Evolutionary conservation across 306 rosid species (phyloP).

Genomic region (Cicer yamashitae): DNA sequence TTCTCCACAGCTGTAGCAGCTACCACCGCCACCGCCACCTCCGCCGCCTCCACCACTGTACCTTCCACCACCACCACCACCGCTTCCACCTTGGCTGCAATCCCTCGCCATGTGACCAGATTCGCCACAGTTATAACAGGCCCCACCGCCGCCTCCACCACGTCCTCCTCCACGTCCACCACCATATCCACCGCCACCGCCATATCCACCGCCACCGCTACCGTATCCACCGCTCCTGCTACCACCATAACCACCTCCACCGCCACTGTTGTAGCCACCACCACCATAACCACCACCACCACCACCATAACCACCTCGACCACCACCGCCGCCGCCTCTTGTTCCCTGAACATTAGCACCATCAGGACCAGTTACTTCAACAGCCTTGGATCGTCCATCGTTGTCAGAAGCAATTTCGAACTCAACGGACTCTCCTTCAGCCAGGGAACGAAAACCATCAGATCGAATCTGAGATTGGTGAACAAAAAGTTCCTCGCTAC

Average conservation of each 20-base stretch:
- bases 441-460: conserved; percentile 81
- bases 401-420: conserved; percentile 62
- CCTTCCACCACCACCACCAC: conserved; percentile 43
- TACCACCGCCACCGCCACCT: conserved; percentile 63
- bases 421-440: conserved; percentile 83
- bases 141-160: conserved; percentile 54
- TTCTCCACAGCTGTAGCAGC: conserved; percentile 53
- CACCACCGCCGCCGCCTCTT: conserved; percentile 51
- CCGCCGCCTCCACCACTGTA: conserved; percentile 44
- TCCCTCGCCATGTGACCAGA: conserved; percentile 53
- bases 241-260: conserved; percentile 22
- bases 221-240: conserved; percentile 29
- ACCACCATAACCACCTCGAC: neutral
- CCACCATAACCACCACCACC: neutral
- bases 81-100: conserved; percentile 42
- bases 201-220: conserved; percentile 19
- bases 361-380: conserved; percentile 79
- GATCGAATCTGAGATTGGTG: conserved; percentile 82
- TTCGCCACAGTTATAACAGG: conserved; percentile 49
- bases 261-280: conserved; percentile 21
- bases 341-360: conserved; percentile 67
- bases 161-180: conserved; percentile 41
- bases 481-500: conserved; percentile 80
- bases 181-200: neutral
- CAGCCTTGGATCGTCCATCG: conserved; percentile 82